Percentiles rank a stretch among this genome's conserved stretches.
Conservation (phyloP, 495 filamentous ascomycete species). For the Platismatia glauca region DNA sequence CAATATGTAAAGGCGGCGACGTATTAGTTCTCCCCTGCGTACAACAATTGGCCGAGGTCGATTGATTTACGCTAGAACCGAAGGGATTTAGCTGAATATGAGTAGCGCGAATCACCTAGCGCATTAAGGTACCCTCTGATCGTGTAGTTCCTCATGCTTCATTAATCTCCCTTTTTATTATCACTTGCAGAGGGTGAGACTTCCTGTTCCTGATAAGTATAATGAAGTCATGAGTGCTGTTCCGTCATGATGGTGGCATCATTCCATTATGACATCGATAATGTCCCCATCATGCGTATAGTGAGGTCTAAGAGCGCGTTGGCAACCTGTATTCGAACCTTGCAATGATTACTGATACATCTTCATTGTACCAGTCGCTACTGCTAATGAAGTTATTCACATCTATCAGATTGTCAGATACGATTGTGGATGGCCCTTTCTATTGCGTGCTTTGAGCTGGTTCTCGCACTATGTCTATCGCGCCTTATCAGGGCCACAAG, state of each 20-base stretch:
- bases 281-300: background rate
- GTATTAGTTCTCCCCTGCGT: background rate
- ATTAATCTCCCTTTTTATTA: background rate
- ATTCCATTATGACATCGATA: background rate
- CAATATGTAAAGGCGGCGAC: conserved; percentile 11
- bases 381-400: conserved; percentile 9
- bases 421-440: no score
- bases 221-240: background rate
- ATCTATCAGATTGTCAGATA: background rate
- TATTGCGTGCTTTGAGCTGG: conserved; percentile 13
- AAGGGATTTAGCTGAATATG: background rate
- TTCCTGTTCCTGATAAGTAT: background rate
- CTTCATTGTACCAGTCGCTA: background rate
- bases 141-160: no score
- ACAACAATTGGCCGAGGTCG: no score
- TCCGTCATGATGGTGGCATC: background rate
- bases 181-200: background rate
- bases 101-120: no score
- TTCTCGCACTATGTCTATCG: conserved; percentile 16
- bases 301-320: background rate
- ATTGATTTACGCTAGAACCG: background rate
- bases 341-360: no score
- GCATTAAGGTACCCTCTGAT: no score
- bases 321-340: no score
- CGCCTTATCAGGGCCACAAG: conserved; percentile 14